phyloP scores from a whole-genome alignment of 108 stramenopile species.

The Asterionellopsis glacialis region DNA sequence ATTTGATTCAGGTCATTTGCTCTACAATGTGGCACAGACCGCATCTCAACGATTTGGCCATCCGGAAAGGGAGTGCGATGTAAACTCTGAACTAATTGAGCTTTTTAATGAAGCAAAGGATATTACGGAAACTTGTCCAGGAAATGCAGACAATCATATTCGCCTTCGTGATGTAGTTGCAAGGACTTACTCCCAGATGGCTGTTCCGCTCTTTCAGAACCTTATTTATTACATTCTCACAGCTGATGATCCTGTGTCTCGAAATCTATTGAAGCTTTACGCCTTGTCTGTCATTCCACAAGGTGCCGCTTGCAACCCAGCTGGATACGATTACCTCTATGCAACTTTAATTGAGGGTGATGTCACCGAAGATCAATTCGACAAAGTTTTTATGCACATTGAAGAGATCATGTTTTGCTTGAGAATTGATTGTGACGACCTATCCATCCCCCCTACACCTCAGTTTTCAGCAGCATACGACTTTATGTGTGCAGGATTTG shows the following conservation, averaged over 20 bases:
- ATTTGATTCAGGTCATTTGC: constrained; percentile 44
- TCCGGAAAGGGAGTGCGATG: constrained; percentile 23
- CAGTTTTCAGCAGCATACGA: background rate
- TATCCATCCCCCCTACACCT: constrained; percentile 1
- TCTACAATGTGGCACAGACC: constrained; percentile 55
- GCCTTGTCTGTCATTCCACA: constrained; percentile 41
- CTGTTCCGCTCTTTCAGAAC: constrained; percentile 47
- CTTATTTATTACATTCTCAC: constrained; percentile 37
- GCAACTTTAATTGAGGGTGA: constrained; percentile 11
- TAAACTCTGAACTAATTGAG: constrained; percentile 39
- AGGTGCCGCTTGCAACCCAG: constrained; percentile 27
- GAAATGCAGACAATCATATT: constrained; percentile 7
- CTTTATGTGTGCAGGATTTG: background rate
- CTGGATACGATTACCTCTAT: constrained; percentile 13
- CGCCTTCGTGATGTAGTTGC: constrained; percentile 29
- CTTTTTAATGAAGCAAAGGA: constrained; percentile 32
- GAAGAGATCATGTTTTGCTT: constrained; percentile 33
- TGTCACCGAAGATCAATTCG: no score
- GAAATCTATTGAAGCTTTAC: constrained; percentile 45
- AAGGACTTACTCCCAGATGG: constrained; percentile 44
- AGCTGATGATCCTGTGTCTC: constrained; percentile 22
- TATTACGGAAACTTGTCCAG: constrained; percentile 15
- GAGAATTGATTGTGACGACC: constrained; percentile 34
- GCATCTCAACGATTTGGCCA: constrained; percentile 39
- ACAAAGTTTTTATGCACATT: constrained; percentile 10